A percentile compares a stretch with the other conserved stretches of the same genome.
phyloP scores from a whole-genome alignment of 2,329 filamentous ascomycete genomes.

The Aspergillus pseudoterreus region DNA sequence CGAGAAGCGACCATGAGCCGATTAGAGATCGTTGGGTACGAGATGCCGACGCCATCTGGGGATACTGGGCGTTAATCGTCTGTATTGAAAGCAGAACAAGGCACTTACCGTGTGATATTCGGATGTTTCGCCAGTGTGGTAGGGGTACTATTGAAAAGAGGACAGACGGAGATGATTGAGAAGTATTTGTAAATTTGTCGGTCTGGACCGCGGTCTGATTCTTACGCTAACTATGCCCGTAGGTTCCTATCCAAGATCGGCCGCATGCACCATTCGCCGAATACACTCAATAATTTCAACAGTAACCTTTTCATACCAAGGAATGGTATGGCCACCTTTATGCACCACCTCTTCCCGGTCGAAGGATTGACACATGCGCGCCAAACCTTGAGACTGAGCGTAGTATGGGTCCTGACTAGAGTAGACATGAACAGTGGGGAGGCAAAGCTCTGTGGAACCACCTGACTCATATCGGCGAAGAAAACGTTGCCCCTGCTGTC shows the following conservation, averaged over 20 bases:
- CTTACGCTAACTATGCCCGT: not conserved
- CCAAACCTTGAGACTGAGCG: not conserved
- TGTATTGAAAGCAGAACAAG: too few relatives aligned
- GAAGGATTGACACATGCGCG: not conserved
- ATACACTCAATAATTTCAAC: not conserved
- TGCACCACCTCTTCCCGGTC: slow-evolving; percentile 1
- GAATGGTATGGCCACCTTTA: slow-evolving; percentile 1
- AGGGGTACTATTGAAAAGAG: too few relatives aligned
- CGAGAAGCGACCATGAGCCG: slow-evolving; percentile 2
- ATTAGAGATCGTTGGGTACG: not conserved
- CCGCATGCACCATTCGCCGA: not conserved
- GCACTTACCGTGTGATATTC: too few relatives aligned
- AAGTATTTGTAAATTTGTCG: too few relatives aligned
- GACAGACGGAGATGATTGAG: too few relatives aligned
- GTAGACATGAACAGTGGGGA: not conserved
- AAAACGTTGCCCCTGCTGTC: not conserved
- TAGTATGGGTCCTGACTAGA: not conserved
- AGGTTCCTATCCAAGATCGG: not conserved
- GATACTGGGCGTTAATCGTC: not conserved
- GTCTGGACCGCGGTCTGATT: not conserved
- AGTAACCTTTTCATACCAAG: not conserved
- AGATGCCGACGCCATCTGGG: not conserved
- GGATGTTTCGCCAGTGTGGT: too few relatives aligned
- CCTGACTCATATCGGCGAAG: not conserved
- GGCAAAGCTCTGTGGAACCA: not conserved